These are phyloP conservation scores for Bifiguratus adelaidae DNA, from an alignment of 192 early-diverging fungal genomes.

Conservation along the genomic window DNA sequence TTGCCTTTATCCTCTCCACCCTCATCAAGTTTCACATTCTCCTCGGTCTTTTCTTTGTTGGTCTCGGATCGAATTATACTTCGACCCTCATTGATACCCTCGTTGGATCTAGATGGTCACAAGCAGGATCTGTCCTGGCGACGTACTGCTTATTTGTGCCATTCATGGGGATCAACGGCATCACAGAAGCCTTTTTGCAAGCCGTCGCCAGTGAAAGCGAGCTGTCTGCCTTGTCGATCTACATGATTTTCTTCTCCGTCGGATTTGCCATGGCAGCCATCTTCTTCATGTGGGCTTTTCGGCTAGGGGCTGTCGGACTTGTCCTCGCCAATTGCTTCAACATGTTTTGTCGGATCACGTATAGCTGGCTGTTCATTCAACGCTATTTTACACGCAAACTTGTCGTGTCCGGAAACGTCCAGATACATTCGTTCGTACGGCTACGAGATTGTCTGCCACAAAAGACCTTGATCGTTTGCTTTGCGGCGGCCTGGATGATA, in stretches of 20 bases:
- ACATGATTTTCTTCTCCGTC: conserved; percentile 66
- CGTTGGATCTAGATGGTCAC: conserved; percentile 43
- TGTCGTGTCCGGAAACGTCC: not conserved
- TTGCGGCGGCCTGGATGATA: conserved; percentile 33
- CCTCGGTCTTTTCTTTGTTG: conserved; percentile 63
- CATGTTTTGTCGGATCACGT: conserved; percentile 65
- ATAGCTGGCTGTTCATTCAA: conserved; percentile 54
- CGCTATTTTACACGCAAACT: conserved; percentile 38
- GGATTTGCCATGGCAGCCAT: conserved; percentile 53
- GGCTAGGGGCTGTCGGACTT: conserved; percentile 65
- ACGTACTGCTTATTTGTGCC: conserved; percentile 89
- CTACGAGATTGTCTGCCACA: conserved; percentile 30
- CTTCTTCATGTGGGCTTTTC: conserved; percentile 43
- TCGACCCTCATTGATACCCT: conserved; percentile 52
- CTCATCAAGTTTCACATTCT: conserved; percentile 57
- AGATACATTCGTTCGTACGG: conserved; percentile 6
- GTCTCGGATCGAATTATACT: conserved; percentile 80
- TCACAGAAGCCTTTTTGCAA: conserved; percentile 89
- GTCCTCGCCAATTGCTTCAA: conserved; percentile 82
- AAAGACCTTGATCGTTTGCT: conserved; percentile 23
- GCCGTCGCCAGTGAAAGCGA: conserved; percentile 62
- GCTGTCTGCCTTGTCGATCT: conserved; percentile 48
- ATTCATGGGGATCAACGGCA: conserved; percentile 89
- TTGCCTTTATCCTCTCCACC: conserved; percentile 22
- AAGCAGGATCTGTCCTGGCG: conserved; percentile 39